Evolutionary conservation across 805 yeast genomes (phyloP).

Genomic region (Saccharomyces kudriavzevii): DNA sequence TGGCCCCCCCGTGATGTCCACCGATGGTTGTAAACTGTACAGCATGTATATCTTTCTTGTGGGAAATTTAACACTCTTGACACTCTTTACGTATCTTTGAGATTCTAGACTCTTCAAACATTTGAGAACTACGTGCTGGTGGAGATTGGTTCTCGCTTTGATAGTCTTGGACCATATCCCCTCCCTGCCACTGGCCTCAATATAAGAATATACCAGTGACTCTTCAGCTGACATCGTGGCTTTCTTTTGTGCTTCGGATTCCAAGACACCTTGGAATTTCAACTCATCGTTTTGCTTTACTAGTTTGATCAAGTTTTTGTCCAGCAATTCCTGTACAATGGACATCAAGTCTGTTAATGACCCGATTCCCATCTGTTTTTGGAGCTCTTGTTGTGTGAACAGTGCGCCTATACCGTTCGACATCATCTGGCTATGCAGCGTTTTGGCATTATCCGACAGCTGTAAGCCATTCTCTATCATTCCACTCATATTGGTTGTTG

Average conservation of each 20-base stretch:
- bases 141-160: conserved; percentile 79
- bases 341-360: conserved; percentile 39
- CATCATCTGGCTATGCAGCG: conserved; percentile 59
- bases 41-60: conserved; percentile 95
- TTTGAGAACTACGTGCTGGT: conserved; percentile 81
- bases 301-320: conserved; percentile 57
- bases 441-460: conserved; percentile 40
- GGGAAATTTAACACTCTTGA: conserved; percentile 86
- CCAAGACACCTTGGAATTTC: conserved; percentile 66
- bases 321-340: conserved; percentile 44
- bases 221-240: conserved; percentile 79
- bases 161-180: conserved; percentile 95
- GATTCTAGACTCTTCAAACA: conserved; percentile 73
- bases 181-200: conserved; percentile 88
- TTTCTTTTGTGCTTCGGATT: conserved; percentile 68
- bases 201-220: conserved; percentile 81
- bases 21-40: conserved; percentile 84
- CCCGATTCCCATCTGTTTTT: conserved; percentile 37
- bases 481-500: neutral
- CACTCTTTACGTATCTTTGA: conserved; percentile 77
- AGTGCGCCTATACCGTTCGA: conserved; percentile 39
- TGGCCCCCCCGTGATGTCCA: conserved; percentile 97
- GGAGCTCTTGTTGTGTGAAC: conserved; percentile 64
- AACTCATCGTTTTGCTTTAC: conserved; percentile 59
- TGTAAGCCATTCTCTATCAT: neutral